Conservation (phyloP, 164 flowering plant species). For the Liriodendron chinense region DNA sequence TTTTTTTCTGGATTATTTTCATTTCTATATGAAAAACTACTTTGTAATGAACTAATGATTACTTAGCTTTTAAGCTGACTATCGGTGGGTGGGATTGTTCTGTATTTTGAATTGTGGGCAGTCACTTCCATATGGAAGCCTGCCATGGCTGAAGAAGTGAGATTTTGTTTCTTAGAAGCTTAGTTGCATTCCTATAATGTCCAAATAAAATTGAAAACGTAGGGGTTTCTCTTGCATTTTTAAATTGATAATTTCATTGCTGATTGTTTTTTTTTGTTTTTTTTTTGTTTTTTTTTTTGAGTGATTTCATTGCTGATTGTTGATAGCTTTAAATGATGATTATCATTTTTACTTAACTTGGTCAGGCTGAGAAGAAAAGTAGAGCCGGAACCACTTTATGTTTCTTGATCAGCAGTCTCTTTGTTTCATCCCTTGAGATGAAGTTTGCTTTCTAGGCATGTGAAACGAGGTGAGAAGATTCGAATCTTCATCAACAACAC, state of each 20-base stretch:
- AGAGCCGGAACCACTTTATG: conserved; percentile 60
- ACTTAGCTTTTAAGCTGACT: too few relatives aligned
- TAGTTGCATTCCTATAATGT: not conserved
- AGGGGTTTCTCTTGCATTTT: too few relatives aligned
- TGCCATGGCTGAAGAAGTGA: not conserved
- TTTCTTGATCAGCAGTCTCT: conserved; percentile 20
- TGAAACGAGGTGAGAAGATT: not conserved
- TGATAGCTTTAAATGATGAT: conserved; percentile 2
- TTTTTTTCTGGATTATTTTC: too few relatives aligned
- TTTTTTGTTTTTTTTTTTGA: too few relatives aligned
- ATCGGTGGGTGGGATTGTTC: not conserved
- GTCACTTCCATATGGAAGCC: not conserved
- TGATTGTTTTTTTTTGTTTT: too few relatives aligned
- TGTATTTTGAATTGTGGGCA: not conserved
- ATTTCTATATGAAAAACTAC: too few relatives aligned
- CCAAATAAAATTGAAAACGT: not conserved
- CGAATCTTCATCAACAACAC: not conserved
- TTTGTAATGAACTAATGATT: too few relatives aligned
- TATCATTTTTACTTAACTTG: conserved; percentile 10
- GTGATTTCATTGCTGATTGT: not conserved
- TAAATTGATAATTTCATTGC: not conserved
- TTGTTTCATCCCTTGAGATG: not conserved
- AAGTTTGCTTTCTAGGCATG: not conserved
- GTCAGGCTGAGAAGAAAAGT: conserved; percentile 64
- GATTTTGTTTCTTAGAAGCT: not conserved